Conservation (phyloP, 148 eudicot genomes). For the Rheum nobile region DNA sequence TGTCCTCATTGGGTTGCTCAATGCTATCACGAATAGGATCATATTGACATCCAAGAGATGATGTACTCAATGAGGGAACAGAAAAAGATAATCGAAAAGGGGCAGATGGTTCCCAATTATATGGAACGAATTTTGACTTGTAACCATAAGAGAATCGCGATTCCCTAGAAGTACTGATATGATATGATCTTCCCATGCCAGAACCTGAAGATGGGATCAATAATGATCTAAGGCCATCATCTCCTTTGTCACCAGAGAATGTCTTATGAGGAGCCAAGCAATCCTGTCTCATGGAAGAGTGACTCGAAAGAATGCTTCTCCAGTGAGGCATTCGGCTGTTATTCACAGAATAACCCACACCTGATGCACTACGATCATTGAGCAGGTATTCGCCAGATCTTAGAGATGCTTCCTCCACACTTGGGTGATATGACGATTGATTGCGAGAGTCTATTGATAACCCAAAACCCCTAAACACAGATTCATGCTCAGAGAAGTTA, state of each 20-base stretch:
- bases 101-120: conserved; percentile 81
- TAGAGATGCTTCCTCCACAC: conserved; percentile 23
- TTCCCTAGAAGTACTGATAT: conserved; percentile 19
- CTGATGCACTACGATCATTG: conserved; percentile 18
- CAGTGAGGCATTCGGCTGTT: conserved; percentile 16
- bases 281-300: conserved; percentile 21
- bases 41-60: conserved; percentile 39
- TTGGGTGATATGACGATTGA: conserved; percentile 16
- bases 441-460: conserved; percentile 14
- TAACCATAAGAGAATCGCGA: conserved; percentile 14
- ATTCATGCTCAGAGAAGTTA: conserved; percentile 13
- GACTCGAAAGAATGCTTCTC: conserved; percentile 25
- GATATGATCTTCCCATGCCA: conserved; percentile 20
- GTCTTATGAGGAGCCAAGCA: conserved; percentile 17
- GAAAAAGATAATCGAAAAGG: conserved; percentile 61
- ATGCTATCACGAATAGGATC: conserved; percentile 66
- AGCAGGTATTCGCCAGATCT: conserved; percentile 21
- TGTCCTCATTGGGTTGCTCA: conserved; percentile 33
- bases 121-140: conserved; percentile 26
- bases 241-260: conserved; percentile 16
- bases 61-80: conserved; percentile 26
- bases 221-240: conserved; percentile 22
- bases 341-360: conserved; percentile 10
- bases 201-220: conserved; percentile 27
- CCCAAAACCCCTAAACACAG: conserved; percentile 16